These are phyloP conservation scores for Escovopsis sp. DNA, from an alignment of 2,329 filamentous ascomycete species.

Conservation along the genomic window DNA sequence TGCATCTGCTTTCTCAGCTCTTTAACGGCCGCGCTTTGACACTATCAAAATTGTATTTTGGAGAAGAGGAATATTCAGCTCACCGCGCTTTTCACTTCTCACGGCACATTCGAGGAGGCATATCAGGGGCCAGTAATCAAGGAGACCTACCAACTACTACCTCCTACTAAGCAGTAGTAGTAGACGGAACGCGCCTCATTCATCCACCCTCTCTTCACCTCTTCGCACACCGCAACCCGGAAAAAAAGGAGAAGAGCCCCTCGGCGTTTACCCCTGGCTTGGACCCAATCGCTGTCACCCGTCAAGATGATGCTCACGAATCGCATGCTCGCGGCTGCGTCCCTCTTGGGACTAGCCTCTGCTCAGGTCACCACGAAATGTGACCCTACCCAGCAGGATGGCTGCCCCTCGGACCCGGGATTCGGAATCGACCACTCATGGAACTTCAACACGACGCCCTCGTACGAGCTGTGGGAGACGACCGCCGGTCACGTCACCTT, in stretches of 20 bases:
- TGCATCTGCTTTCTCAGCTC: neutral
- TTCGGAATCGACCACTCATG: constrained; percentile 50
- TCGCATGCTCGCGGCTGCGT: constrained; percentile 18
- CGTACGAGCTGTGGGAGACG: constrained; percentile 50
- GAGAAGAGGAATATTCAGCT: no score
- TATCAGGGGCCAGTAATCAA: no score
- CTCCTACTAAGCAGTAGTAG: no score
- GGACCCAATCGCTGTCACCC: neutral
- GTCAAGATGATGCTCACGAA: constrained; percentile 6
- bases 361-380: constrained; percentile 70
- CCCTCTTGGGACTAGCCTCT: constrained; percentile 30
- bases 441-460: constrained; percentile 49
- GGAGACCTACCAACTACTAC: no score
- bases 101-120: no score
- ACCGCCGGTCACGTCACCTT: constrained; percentile 52
- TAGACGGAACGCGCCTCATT: no score
- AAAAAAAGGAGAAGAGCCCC: neutral
- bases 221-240: no score
- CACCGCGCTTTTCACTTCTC: no score
- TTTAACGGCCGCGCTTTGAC: neutral
- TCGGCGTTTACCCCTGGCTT: neutral
- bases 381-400: constrained; percentile 54
- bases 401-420: constrained; percentile 57
- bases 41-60: neutral
- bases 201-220: no score